Conservation (phyloP, 768 basidiomycete species). For the Russula virescens region DNA sequence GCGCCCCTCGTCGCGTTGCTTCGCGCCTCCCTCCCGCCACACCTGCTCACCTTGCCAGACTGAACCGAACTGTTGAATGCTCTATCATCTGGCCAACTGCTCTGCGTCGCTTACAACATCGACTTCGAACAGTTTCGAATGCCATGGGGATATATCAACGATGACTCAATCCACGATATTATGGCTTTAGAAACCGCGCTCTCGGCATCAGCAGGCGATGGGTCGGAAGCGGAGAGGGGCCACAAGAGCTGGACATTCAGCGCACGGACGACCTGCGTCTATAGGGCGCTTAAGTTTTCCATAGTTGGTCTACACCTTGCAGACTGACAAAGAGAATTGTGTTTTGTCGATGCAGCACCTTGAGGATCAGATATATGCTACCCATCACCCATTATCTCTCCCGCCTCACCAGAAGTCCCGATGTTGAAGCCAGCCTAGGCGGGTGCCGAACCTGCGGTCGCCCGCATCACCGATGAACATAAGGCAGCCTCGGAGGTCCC, state of each 20-base stretch:
- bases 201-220: conserved; percentile 32
- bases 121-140: conserved; percentile 73
- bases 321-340: background rate
- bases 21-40: conserved; percentile 45
- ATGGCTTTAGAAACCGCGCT: conserved; percentile 53
- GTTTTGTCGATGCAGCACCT: conserved; percentile 43
- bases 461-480: conserved; percentile 30
- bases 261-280: conserved; percentile 79
- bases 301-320: background rate
- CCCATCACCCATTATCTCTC: conserved; percentile 60
- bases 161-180: conserved; percentile 76
- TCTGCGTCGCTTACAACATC: conserved; percentile 76
- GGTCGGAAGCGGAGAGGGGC: conserved; percentile 33
- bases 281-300: conserved; percentile 69
- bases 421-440: conserved; percentile 26
- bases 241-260: conserved; percentile 74
- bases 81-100: conserved; percentile 70
- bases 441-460: background rate
- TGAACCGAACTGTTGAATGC: conserved; percentile 42
- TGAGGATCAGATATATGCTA: conserved; percentile 77
- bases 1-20: conserved; percentile 56
- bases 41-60: conserved; percentile 33
- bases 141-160: conserved; percentile 84
- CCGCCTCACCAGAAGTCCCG: conserved; percentile 35
- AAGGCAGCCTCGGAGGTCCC: conserved; percentile 36